Percentiles rank a stretch among this genome's conserved stretches.
phyloP scores from a whole-genome alignment of 345 rosid species.

The Toxicodendron radicans region DNA sequence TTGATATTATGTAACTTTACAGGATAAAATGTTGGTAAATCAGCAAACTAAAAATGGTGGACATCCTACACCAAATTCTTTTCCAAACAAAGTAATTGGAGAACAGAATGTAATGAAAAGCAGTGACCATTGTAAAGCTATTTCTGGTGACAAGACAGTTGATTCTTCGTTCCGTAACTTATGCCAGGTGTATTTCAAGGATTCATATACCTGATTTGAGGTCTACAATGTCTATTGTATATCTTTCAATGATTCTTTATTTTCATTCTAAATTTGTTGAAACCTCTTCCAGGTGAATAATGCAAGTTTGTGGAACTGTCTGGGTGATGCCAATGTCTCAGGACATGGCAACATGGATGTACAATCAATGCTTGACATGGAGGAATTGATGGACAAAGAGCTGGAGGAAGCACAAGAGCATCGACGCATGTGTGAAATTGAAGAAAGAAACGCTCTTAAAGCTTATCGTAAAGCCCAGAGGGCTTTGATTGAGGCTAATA shows the following conservation, averaged over 20 bases:
- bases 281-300: conserved; percentile 43
- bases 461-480: conserved; percentile 86
- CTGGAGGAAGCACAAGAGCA: conserved; percentile 81
- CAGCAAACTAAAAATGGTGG: conserved; percentile 24
- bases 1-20: conserved; percentile 19
- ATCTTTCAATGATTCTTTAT: neutral
- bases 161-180: conserved; percentile 27
- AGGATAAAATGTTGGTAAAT: conserved; percentile 29
- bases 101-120: conserved; percentile 34
- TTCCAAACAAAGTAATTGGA: conserved; percentile 30
- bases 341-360: conserved; percentile 41
- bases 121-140: conserved; percentile 27
- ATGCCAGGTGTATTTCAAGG: conserved; percentile 44
- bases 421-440: conserved; percentile 75
- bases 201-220: conserved; percentile 18
- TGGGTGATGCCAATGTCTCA: conserved; percentile 37
- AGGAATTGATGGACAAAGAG: conserved; percentile 83
- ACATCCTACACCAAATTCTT: conserved; percentile 27
- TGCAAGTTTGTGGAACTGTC: conserved; percentile 38
- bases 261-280: neutral
- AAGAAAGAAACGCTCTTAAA: conserved; percentile 90
- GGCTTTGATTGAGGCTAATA: conserved; percentile 85
- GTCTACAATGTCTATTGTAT: conserved; percentile 12
- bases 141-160: conserved; percentile 37
- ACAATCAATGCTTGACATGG: conserved; percentile 57